Evolutionary conservation across 2,329 filamentous ascomycete species (phyloP).

Genomic region (Periglandula ipomoeae): DNA sequence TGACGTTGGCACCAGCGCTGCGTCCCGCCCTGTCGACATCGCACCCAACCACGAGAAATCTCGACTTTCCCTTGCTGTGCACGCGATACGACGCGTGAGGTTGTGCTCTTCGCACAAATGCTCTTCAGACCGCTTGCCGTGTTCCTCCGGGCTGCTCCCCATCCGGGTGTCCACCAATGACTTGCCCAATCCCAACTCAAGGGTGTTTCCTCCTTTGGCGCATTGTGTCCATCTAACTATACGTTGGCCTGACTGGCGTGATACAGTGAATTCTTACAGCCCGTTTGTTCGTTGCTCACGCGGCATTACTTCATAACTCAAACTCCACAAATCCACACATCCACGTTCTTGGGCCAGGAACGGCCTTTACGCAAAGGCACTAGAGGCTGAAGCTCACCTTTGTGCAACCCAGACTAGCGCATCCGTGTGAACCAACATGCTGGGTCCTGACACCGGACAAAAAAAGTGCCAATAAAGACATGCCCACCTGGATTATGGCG

Average conservation of each 20-base stretch:
- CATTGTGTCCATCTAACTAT: no score
- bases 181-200: background rate
- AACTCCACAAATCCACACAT: constrained; percentile 2
- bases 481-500: constrained; percentile 1
- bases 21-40: background rate
- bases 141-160: background rate
- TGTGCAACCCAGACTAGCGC: constrained; percentile 9
- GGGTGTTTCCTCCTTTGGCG: background rate
- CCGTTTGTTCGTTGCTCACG: background rate
- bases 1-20: background rate
- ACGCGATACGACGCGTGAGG: background rate
- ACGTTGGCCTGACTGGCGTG: background rate
- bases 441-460: constrained; percentile 7
- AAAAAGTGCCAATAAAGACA: constrained; percentile 7
- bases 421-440: constrained; percentile 7
- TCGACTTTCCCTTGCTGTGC: background rate
- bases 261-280: no score
- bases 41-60: background rate
- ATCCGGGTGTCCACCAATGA: background rate
- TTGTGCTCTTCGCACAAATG: background rate
- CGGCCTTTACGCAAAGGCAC: background rate
- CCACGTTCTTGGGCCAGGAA: constrained; percentile 4
- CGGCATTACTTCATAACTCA: background rate
- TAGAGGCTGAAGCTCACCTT: constrained; percentile 3
- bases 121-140: background rate